phyloP scores from a whole-genome alignment of 441 rosid genomes.

The Croton setiger region DNA sequence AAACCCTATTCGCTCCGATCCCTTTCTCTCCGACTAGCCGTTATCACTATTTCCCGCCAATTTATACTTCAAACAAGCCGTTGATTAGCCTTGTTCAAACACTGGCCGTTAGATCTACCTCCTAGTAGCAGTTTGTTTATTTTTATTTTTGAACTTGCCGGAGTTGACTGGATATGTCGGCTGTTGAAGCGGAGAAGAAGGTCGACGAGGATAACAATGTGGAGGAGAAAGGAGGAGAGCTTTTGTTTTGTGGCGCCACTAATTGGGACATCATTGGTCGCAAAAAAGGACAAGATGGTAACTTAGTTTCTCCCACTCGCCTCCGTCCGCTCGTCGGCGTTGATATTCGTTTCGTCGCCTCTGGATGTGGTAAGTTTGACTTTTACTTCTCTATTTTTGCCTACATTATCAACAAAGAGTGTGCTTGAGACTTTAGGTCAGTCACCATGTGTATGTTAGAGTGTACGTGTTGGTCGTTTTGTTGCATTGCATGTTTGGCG shows the following conservation, averaged over 20 bases:
- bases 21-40: slow-evolving; percentile 47
- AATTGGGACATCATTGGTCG: slow-evolving; percentile 75
- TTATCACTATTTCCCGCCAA: slow-evolving; percentile 73
- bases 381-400: not conserved
- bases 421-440: not conserved
- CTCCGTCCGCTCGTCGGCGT: slow-evolving; percentile 84
- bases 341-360: slow-evolving; percentile 70
- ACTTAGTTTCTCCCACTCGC: slow-evolving; percentile 86
- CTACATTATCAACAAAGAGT: not conserved
- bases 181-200: slow-evolving; percentile 48
- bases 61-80: slow-evolving; percentile 29
- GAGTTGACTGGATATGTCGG: slow-evolving; percentile 44
- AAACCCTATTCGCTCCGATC: slow-evolving; percentile 27
- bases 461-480: not conserved
- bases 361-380: slow-evolving; percentile 67
- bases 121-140: not conserved
- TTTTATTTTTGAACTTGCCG: slow-evolving; percentile 5
- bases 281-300: slow-evolving; percentile 64
- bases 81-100: slow-evolving; percentile 33
- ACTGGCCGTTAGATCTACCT: slow-evolving; percentile 48
- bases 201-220: slow-evolving; percentile 50
- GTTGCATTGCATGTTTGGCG: not conserved
- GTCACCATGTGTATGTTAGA: not conserved
- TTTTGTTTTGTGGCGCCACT: slow-evolving; percentile 86
- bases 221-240: slow-evolving; percentile 75